Percentiles rank a stretch among this genome's conserved stretches.
Conservation (phyloP, 2,329 filamentous ascomycete genomes). For the Meredithiella fracta region DNA sequence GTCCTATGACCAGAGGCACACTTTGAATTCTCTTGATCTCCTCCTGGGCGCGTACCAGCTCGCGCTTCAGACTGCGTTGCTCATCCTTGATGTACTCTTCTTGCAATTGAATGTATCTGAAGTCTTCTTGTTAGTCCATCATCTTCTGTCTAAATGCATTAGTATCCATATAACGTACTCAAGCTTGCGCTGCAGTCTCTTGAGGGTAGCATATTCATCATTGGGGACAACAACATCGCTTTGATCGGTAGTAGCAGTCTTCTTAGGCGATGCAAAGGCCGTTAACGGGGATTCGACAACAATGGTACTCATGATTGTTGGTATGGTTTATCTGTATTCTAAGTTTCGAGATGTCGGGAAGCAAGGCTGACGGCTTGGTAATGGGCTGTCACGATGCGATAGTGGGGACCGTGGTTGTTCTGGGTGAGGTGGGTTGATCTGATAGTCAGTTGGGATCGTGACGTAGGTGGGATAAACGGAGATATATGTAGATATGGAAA, state of each 20-base stretch:
- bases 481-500: too few species aligned
- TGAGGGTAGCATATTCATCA: constrained; percentile 89
- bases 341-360: background rate
- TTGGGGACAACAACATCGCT: constrained; percentile 55
- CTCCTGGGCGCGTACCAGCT: constrained; percentile 91
- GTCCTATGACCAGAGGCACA: constrained; percentile 91
- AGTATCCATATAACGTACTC: constrained; percentile 43
- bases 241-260: background rate
- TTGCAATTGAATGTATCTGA: constrained; percentile 84
- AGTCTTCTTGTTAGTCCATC: constrained; percentile 14
- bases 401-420: background rate
- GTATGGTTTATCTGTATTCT: background rate
- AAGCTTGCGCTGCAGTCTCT: constrained; percentile 89
- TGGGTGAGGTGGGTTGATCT: background rate
- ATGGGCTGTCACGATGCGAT: background rate
- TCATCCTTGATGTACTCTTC: constrained; percentile 99
- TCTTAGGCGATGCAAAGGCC: constrained; percentile 16
- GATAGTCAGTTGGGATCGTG: background rate
- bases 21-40: constrained; percentile 99
- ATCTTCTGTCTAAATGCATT: background rate
- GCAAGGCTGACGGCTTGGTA: constrained; percentile 6
- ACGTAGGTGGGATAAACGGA: background rate
- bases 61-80: constrained; percentile 91
- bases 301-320: constrained; percentile 64
- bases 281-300: constrained; percentile 68